Conservation (phyloP, 306 rosid species). For the Vachellia pachyceras region DNA sequence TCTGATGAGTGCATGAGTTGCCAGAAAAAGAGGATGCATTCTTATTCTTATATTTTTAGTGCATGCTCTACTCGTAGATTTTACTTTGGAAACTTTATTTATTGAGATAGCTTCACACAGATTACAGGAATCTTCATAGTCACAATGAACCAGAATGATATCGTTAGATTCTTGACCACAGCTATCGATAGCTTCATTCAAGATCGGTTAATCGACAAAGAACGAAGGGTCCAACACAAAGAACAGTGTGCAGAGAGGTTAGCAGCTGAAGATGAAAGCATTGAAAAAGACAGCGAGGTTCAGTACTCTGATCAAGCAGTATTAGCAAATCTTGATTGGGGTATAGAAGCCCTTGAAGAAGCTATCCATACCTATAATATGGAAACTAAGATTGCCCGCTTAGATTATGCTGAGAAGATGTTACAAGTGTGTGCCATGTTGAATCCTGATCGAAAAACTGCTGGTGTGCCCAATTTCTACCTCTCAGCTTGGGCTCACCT, state of each 20-base stretch:
- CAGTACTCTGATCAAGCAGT: constrained; percentile 93
- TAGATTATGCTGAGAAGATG: constrained; percentile 89
- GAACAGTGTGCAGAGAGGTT: constrained; percentile 94
- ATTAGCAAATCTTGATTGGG: constrained; percentile 92
- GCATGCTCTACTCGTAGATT: background rate
- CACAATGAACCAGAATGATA: constrained; percentile 77
- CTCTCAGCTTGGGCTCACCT: constrained; percentile 96
- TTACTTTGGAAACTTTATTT: background rate
- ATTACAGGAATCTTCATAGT: constrained; percentile 61
- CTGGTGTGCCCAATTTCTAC: constrained; percentile 91
- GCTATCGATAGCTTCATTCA: constrained; percentile 64
- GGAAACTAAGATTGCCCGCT: constrained; percentile 87
- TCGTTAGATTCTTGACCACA: constrained; percentile 59
- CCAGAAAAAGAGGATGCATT: background rate
- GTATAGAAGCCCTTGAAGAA: constrained; percentile 94
- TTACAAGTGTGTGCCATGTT: constrained; percentile 89
- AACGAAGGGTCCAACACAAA: constrained; percentile 68
- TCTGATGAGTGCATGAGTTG: background rate
- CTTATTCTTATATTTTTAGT: background rate
- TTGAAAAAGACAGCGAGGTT: constrained; percentile 64
- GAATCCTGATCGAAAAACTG: constrained; percentile 77
- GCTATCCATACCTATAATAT: constrained; percentile 78
- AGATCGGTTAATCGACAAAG: constrained; percentile 71
- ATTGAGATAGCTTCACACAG: constrained; percentile 29
- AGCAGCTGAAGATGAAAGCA: constrained; percentile 86